These are phyloP conservation scores for Wickerhamiella bombiphila DNA, from an alignment of 805 yeast species.

Conservation along the genomic window DNA sequence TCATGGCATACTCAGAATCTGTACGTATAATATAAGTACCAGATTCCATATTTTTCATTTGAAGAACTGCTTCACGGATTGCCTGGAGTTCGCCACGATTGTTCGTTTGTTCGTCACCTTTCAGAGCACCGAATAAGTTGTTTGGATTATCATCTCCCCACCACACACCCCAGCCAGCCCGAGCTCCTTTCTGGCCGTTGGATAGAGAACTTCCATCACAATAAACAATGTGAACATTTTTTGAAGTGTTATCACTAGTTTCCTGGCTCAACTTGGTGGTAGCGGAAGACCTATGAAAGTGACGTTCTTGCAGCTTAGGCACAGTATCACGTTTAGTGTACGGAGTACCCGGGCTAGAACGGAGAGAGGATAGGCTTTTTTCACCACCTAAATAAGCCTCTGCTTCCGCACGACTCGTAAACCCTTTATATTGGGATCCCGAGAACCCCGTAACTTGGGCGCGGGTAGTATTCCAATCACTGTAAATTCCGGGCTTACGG, in stretches of 20 bases:
- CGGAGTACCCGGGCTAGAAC: background rate
- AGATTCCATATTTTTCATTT: background rate
- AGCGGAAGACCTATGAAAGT: background rate
- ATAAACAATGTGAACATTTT: constrained; percentile 28
- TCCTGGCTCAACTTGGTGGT: background rate
- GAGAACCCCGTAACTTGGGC: constrained; percentile 39
- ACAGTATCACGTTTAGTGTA: background rate
- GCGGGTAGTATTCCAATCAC: constrained; percentile 37
- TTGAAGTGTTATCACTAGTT: background rate
- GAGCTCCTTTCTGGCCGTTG: constrained; percentile 34
- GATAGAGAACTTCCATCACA: constrained; percentile 68
- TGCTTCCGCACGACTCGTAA: constrained; percentile 37
- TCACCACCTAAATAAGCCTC: background rate
- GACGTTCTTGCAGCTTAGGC: background rate
- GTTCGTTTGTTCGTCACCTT: constrained; percentile 44
- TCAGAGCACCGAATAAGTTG: constrained; percentile 41
- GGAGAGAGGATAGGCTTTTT: too few relatives aligned
- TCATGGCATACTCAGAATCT: constrained; percentile 57
- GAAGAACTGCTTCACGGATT: constrained; percentile 38
- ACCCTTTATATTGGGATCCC: constrained; percentile 45
- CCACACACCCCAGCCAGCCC: constrained; percentile 65
- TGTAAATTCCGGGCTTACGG: constrained; percentile 40
- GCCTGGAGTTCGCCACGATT: constrained; percentile 73
- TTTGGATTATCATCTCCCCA: constrained; percentile 42
- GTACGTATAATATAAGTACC: constrained; percentile 31